Evolutionary conservation across 2,329 filamentous ascomycete species (phyloP).

Genomic region (Sphaerostilbella broomeana): DNA sequence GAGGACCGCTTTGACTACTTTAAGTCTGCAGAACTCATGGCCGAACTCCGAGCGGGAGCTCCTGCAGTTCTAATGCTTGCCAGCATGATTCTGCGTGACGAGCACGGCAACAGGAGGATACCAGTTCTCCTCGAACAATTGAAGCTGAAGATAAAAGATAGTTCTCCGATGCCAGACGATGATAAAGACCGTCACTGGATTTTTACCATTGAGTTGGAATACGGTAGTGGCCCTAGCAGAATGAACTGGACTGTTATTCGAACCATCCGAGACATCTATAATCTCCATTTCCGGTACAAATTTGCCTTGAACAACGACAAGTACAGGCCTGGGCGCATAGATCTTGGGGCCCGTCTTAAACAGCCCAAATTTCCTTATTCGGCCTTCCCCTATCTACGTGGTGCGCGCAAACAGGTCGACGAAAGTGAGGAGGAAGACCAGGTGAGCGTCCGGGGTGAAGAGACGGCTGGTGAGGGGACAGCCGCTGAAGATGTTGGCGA

Average conservation of each 20-base stretch:
- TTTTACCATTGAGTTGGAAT: conserved; percentile 90
- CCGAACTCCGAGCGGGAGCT: conserved; percentile 84
- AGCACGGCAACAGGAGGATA: conserved; percentile 90
- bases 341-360: conserved; percentile 62
- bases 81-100: conserved; percentile 96
- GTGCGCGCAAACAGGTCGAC: conserved; percentile 71
- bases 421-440: conserved; percentile 68
- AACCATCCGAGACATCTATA: conserved; percentile 82
- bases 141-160: conserved; percentile 80
- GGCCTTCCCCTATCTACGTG: conserved; percentile 82
- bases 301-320: conserved; percentile 77
- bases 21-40: conserved; percentile 94
- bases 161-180: conserved; percentile 58
- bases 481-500: conserved; percentile 59
- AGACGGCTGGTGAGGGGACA: conserved; percentile 46
- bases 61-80: conserved; percentile 91
- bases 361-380: conserved; percentile 86
- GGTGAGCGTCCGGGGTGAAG: conserved; percentile 32
- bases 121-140: conserved; percentile 93
- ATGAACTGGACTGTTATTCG: conserved; percentile 96
- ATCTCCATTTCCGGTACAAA: conserved; percentile 91
- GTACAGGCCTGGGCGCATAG: conserved; percentile 63
- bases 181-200: conserved; percentile 67
- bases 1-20: conserved; percentile 86
- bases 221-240: conserved; percentile 87